Conservation (phyloP, 371 early-diverging fungal species). For the Funneliformis caledonium region DNA sequence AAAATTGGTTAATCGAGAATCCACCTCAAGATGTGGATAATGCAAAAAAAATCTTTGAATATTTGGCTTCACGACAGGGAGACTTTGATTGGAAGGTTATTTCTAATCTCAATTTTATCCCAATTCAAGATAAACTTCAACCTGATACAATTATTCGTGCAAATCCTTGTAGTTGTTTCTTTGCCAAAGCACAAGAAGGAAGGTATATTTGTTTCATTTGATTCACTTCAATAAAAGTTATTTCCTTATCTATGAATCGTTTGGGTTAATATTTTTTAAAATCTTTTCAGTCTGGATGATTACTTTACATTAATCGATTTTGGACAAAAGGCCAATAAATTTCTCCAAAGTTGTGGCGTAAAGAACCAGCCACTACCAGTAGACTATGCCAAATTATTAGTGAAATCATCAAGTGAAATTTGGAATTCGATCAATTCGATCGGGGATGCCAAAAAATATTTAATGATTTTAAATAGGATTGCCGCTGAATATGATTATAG, state of each 20-base stretch:
- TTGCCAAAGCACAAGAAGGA: too few species aligned
- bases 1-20: conserved; percentile 46
- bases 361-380: conserved; percentile 73
- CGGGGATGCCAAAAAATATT: conserved; percentile 56
- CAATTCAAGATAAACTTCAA: background rate
- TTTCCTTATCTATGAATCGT: too few species aligned
- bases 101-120: background rate
- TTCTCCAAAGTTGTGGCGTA: conserved; percentile 84
- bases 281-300: conserved; percentile 56
- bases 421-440: conserved; percentile 62
- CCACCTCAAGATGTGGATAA: conserved; percentile 50
- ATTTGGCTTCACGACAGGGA: conserved; percentile 67
- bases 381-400: conserved; percentile 74
- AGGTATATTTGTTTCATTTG: too few species aligned
- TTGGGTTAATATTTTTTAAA: too few species aligned
- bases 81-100: conserved; percentile 45
- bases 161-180: conserved; percentile 59
- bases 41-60: conserved; percentile 69
- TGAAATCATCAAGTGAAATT: conserved; percentile 71
- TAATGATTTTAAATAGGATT: conserved; percentile 67
- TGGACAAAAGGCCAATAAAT: conserved; percentile 71
- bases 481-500: conserved; percentile 56
- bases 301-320: conserved; percentile 77
- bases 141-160: conserved; percentile 43
- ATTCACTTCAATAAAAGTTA: too few species aligned